These are phyloP conservation scores for Saussurea involucrata DNA, from an alignment of 129 eudicot species.

Conservation along the genomic window DNA sequence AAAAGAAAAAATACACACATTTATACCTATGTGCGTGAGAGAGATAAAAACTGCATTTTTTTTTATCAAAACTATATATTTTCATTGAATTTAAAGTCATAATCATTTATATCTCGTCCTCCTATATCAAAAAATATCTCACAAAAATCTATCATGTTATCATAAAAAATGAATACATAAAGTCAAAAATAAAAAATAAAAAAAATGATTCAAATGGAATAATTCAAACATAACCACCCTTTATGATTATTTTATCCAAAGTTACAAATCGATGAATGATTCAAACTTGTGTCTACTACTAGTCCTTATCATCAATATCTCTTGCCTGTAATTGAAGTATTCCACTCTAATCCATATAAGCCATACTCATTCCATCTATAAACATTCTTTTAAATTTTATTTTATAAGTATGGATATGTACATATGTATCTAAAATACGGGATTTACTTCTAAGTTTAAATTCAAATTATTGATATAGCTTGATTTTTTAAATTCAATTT, in stretches of 20 bases:
- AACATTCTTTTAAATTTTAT: background rate
- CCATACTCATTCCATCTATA: background rate
- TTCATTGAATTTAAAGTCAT: no score
- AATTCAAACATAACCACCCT: constrained; percentile 35
- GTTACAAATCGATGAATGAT: constrained; percentile 19
- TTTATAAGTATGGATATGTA: background rate
- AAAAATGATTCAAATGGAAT: constrained; percentile 17
- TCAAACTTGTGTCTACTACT: constrained; percentile 22
- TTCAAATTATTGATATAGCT: no score
- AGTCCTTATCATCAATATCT: constrained; percentile 21
- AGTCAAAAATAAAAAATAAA: no score
- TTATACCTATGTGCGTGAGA: no score
- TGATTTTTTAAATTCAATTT: no score
- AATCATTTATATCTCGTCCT: no score
- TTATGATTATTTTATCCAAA: constrained; percentile 2
- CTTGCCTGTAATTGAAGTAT: constrained; percentile 4
- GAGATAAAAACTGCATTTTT: no score
- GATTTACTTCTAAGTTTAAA: no score
- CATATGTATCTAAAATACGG: no score
- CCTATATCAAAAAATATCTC: background rate
- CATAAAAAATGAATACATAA: background rate
- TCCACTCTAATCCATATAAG: background rate
- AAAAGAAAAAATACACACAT: no score
- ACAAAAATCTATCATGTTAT: constrained; percentile 6
- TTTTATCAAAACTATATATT: no score